A percentile compares a stretch with the other conserved stretches of the same genome.
These are phyloP conservation scores for Breynia disticha DNA, from an alignment of 441 rosid species.

Conservation along the genomic window DNA sequence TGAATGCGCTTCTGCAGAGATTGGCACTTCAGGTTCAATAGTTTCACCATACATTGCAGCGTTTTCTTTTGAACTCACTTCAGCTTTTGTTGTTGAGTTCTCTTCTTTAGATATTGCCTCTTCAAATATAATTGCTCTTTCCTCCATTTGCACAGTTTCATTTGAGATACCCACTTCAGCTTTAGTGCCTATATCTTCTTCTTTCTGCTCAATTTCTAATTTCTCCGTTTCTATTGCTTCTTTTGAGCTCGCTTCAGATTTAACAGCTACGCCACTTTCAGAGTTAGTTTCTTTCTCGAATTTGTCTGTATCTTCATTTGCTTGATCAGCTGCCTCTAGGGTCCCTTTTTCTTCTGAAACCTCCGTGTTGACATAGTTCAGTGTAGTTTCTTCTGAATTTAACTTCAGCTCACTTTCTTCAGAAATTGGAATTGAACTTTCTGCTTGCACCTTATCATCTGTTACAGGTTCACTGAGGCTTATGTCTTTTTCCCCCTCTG, in stretches of 20 bases:
- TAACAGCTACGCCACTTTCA: conserved; percentile 1
- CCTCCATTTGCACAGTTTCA: neutral
- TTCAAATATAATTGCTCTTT: conserved; percentile 1
- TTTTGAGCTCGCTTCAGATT: conserved; percentile 3
- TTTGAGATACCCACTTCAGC: no score
- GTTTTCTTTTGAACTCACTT: conserved; percentile 19
- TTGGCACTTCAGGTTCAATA: conserved; percentile 1
- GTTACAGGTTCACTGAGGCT: conserved; percentile 12
- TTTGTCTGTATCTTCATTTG: conserved; percentile 8
- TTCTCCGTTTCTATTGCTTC: no score
- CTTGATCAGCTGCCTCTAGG: conserved; percentile 17
- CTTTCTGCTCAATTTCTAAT: no score
- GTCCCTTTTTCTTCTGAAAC: no score
- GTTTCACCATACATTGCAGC: conserved; percentile 14
- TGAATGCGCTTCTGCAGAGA: no score
- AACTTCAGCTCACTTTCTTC: conserved; percentile 14
- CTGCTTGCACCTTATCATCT: conserved; percentile 18
- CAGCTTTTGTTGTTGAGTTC: conserved; percentile 11
- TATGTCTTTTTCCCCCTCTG: conserved; percentile 14
- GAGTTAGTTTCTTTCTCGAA: conserved; percentile 14
- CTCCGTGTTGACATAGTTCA: conserved; percentile 9
- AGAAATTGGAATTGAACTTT: conserved; percentile 11
- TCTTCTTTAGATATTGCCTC: conserved; percentile 17
- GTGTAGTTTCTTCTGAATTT: conserved; percentile 7
- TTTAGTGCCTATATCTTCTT: no score